Base-by-base conservation (phyloP, 176 grass and related monocot genomes). In the Miscanthus lutarioriparius region DNA sequence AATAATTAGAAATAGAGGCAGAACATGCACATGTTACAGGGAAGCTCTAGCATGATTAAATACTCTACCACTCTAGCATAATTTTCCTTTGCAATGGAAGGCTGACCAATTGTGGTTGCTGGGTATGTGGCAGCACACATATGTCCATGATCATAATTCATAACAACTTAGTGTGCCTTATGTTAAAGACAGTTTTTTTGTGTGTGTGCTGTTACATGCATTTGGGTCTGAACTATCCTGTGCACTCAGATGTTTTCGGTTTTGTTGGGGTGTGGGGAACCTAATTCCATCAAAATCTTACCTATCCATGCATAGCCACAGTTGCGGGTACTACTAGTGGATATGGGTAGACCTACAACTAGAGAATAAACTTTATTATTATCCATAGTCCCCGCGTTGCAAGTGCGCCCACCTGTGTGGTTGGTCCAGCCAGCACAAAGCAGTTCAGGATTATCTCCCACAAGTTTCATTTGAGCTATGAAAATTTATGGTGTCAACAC, bases 11-110 rank as follows among this genome's bases (percentile, higher is more conserved):
- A 40, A 43, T 16, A 78, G 41, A n/a, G 20, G 9, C 40, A 41
- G 35, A 11, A 4, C 11, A 70, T 53, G n/a, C 32, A 51, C 71
- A 33, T 15, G 40, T 30, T 73, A 77, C 53, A 77, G 53, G 30
- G 64, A 82, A 72, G 25, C 19, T 74, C 56, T 64, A 63, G 30
- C 16, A 23, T 78, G n/a, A 16, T 43, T 70, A 69, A 69, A 69
- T 53, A 53, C 48, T 53, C 5, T 58, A 23, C 54, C 12, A 23
- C 36, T 80, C 56, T 54, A 28, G 47, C 26, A 76, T 22, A 51
- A 8, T 83, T 88, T 33, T 8, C n/a, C 32, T 83, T 70, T 87
- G 16, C 14, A 33, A 17, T 71, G 22, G 33, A 87, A 70, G 32
- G 11, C n/a, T 64, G 30, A 76, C 17, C 28, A 82, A 38, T 7